Base-by-base conservation (phyloP, 2,329 filamentous ascomycete genomes). In the Fusarium setosum region DNA sequence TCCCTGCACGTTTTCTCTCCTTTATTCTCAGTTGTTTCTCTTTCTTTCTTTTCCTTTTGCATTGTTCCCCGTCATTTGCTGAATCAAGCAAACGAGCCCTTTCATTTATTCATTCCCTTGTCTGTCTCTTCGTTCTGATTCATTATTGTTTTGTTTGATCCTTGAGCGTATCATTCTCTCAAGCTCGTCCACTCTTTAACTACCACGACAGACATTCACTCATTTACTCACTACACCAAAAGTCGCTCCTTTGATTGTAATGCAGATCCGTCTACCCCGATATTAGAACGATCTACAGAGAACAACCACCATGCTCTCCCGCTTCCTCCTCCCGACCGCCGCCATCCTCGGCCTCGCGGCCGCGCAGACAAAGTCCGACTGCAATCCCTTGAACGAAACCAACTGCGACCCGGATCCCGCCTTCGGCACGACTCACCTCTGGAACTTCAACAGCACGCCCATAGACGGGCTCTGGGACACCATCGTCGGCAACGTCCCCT, bases 301-400 rank as follows among this genome's bases (percentile, higher is more conserved):
- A 31, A 13, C 4, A 29, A 24, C 11, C 61, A 65, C 24, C 37
- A 75, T 74, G 73, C 53, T 75, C 34, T 74, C 67, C 54, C 66
- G 70, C 45, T 66, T 57, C 21, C 59, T 80, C 45, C 55, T 76
- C 29, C 67, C 75, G 21, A 72, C 70, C 7, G 79, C 80, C 51
- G 74, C 78, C 56, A 71, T 86, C 57, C 54, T 82, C 10, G 73
- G 85, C 55, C 76, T 85, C 40, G 81, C 83, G 45, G 68, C 83
- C 34, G 93, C 91, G 47, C 95, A 97, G 77, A 93, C 94, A 29
- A 88, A 79, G 56, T 93, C 92, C 8, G 77, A 84, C 38, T 98
- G 94, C 82, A 90, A 96, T 74, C 94, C 95, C 6, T 83, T 90
- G 72, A 85, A 93, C 66, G 78, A 81, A 61, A 88, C 84, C 40